Evolutionary conservation across 257 asterid species (phyloP), one percentile per base, ranked within the genome.

Genomic region (Petunia axillaris): DNA sequence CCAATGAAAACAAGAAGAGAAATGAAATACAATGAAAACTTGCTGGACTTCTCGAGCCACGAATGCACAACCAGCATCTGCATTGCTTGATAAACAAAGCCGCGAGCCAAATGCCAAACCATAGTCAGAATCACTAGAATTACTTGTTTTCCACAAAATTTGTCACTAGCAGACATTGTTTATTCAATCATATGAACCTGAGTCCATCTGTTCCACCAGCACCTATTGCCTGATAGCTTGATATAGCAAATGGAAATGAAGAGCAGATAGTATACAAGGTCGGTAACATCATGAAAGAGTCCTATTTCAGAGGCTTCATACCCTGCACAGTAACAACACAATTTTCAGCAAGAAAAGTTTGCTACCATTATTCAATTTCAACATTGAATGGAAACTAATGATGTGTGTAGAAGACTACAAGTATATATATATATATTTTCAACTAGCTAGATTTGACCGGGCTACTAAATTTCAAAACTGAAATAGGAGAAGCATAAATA

Each of bases 251-350:
- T 10, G 77, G 58, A 71, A 71, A 35, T 71, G 44, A 71, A 71
- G 44, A 35, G 13, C 11, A 71, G 25, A 15, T 8, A 70, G 77
- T 46, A 25, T 43, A 10, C 3, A 1, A 48, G 25, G 77, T 25
- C 14, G 75, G 37, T 15, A 15, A 41, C 54, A 41, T 41, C 75
- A 67, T 5, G 60, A 59, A 46, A 0, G 6, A 77, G 58, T 41
- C 39, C 68, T 81, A 81, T 41, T 81, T 81, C 8, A 81, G 80
- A 74, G 84, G 84, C 76, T 81, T 81, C 54, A 81, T 81, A 62
- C 80, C 80, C 84, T 81, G 54, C 65, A 62, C 36, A 73, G 39
- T 57, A 55, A 43, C 13, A 54, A 55, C 63, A 57, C 4, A 43
- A 3, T 11, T 8, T 37, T 37, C 43, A 54, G 38, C 37, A 1